These are phyloP conservation scores for Hippophae rhamnoides DNA, from an alignment of 306 rosid species.

Conservation along the genomic window DNA sequence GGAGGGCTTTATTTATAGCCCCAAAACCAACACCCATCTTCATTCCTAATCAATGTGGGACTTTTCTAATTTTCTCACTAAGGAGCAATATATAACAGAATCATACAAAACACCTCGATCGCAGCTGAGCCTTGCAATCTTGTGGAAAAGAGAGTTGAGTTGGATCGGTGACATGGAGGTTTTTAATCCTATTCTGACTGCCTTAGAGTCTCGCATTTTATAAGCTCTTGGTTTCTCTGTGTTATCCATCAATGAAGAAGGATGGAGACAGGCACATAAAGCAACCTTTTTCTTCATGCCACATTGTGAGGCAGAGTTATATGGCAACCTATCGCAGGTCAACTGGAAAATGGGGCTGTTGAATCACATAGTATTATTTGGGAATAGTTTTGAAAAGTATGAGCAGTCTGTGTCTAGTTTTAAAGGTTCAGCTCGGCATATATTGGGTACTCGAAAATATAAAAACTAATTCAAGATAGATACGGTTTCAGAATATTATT, in stretches of 20 bases:
- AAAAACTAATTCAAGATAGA: slow-evolving; percentile 41
- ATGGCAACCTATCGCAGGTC: slow-evolving; percentile 61
- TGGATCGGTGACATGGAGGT: slow-evolving; percentile 73
- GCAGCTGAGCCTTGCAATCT: slow-evolving; percentile 25
- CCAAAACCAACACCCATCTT: no score
- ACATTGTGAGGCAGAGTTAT: slow-evolving; percentile 71
- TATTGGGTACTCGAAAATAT: slow-evolving; percentile 37
- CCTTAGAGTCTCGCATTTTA: slow-evolving; percentile 41
- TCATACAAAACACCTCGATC: slow-evolving; percentile 40
- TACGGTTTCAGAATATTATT: slow-evolving; percentile 57
- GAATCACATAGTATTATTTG: slow-evolving; percentile 32
- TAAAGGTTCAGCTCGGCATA: slow-evolving; percentile 25
- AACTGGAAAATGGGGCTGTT: slow-evolving; percentile 58
- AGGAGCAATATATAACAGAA: no score
- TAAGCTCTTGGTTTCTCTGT: slow-evolving; percentile 59
- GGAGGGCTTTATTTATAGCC: no score
- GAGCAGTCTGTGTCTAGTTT: slow-evolving; percentile 44
- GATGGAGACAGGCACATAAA: slow-evolving; percentile 43
- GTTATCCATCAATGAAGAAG: slow-evolving; percentile 57
- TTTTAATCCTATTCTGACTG: slow-evolving; percentile 77
- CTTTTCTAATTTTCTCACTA: no score
- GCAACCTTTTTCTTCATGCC: slow-evolving; percentile 64
- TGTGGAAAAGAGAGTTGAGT: slow-evolving; percentile 28
- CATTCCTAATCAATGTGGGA: no score
- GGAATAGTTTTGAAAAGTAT: slow-evolving; percentile 73